These are phyloP conservation scores for Neurospora crassa DNA, from an alignment of 2,329 filamentous ascomycete genomes.

Conservation along the genomic window DNA sequence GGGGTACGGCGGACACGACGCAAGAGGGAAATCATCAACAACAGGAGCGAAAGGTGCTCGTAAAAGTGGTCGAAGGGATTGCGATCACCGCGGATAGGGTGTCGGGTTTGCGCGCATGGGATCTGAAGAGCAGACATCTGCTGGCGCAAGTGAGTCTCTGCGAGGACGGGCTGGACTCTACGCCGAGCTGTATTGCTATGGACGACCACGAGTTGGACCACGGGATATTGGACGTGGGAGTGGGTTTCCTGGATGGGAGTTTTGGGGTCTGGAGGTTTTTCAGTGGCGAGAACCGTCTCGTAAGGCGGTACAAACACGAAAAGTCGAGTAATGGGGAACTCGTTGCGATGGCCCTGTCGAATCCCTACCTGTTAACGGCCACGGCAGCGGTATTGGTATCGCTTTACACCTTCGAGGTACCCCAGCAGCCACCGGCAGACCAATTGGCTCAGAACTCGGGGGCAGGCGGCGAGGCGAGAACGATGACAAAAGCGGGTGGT, in stretches of 20 bases:
- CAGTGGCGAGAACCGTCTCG: slow-evolving; percentile 32
- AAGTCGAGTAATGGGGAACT: slow-evolving; percentile 56
- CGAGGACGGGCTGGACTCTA: slow-evolving; percentile 15
- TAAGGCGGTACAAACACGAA: slow-evolving; percentile 46
- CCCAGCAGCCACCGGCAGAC: slow-evolving; percentile 9
- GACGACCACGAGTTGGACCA: slow-evolving; percentile 39
- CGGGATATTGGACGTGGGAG: slow-evolving; percentile 45
- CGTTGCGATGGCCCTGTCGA: slow-evolving; percentile 59
- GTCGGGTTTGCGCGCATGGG: slow-evolving; percentile 71
- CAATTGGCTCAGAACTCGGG: background rate
- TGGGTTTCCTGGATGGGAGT: slow-evolving; percentile 64
- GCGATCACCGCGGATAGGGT: slow-evolving; percentile 65
- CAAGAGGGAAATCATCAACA: slow-evolving; percentile 29
- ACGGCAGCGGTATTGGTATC: slow-evolving; percentile 66
- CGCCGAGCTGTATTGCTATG: slow-evolving; percentile 57
- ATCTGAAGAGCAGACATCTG: slow-evolving; percentile 52
- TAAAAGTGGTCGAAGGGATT: slow-evolving; percentile 67
- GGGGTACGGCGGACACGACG: slow-evolving; percentile 8
- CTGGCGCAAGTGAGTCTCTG: slow-evolving; percentile 40
- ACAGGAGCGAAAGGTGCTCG: slow-evolving; percentile 51
- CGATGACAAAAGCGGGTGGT: background rate
- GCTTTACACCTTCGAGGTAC: slow-evolving; percentile 56
- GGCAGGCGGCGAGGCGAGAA: background rate
- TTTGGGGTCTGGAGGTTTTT: slow-evolving; percentile 61
- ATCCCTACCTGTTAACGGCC: slow-evolving; percentile 71